phyloP scores from a whole-genome alignment of 257 asterid genomes.

The Haberlea rhodopensis region DNA sequence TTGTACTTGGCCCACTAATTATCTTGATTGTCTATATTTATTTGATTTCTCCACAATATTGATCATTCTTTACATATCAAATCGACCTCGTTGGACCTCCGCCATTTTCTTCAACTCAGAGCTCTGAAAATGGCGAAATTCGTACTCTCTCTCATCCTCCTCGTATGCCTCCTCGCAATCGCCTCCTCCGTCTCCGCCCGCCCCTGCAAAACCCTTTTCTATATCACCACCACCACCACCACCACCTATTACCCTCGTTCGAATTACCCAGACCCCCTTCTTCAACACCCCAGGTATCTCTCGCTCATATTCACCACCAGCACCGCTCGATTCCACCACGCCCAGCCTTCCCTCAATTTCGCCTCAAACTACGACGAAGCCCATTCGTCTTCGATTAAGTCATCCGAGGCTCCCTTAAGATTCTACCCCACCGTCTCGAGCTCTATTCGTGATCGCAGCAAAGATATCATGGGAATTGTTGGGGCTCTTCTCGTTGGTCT shows the following conservation, averaged over 20 bases:
- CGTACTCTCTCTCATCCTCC: slow-evolving; percentile 31
- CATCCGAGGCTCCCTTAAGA: slow-evolving; percentile 31
- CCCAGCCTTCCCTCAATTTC: background rate
- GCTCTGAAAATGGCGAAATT: slow-evolving; percentile 45
- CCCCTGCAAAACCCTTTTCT: slow-evolving; percentile 77
- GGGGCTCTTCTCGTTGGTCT: slow-evolving; percentile 65
- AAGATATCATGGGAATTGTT: slow-evolving; percentile 62
- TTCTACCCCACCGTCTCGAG: slow-evolving; percentile 44
- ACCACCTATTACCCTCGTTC: slow-evolving; percentile 32
- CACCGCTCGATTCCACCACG: background rate
- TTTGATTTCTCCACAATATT: too few relatives aligned
- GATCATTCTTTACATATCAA: too few relatives aligned
- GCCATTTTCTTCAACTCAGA: background rate
- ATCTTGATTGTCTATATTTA: too few relatives aligned
- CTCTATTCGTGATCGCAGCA: slow-evolving; percentile 56
- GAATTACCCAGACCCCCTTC: slow-evolving; percentile 32
- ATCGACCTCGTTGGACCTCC: background rate
- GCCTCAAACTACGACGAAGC: background rate
- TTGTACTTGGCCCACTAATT: background rate
- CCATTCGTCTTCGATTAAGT: slow-evolving; percentile 20
- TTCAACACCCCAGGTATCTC: slow-evolving; percentile 38
- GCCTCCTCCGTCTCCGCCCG: slow-evolving; percentile 52
- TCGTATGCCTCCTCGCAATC: slow-evolving; percentile 39
- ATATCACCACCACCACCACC: slow-evolving; percentile 48
- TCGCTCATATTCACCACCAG: slow-evolving; percentile 42